Base-by-base conservation (phyloP, 148 eudicot genomes). In the Persicaria tinctoria region DNA sequence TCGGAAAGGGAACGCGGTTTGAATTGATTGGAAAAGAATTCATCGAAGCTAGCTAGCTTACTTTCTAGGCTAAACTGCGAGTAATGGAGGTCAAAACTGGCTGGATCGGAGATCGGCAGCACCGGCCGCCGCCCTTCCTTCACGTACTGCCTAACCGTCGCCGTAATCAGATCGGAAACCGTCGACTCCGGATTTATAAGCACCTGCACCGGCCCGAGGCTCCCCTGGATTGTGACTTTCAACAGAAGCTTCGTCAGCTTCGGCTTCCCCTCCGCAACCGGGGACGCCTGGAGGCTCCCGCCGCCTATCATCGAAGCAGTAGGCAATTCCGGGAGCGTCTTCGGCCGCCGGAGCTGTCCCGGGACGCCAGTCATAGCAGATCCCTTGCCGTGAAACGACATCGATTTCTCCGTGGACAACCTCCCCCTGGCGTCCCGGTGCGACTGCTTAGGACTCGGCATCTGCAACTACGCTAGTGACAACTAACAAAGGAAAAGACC, bases 1-100 rank as follows among this genome's bases (percentile, higher is more conserved):
- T 32, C 41, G 3, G 0, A 32, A 32, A 32, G 0, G 41, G 0
- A 32, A 32, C 41, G 41, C 41, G 41, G 41, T 32, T 32, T 32
- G 2, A 32, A 32, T 32, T 32, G 41, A 32, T 2, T 32, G 41
- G 41, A 32, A 32, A 32, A 32, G 41, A 32, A 32, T 32, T 32
- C 41, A 32, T 32, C 41, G 41, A 32, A 32, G 41, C 41, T 32
- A 17, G 27, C 27, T 0, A 32, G n/a, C 85, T 83, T 82, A 89
- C 93, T 85, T 79, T 87, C 87, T 70, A 89, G 78, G 84, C 90
- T 89, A 78, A 89, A 89, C 75, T 87, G 93, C 11, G 90, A 89
- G 76, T 87, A 89, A 75, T 89, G 93, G 60, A 89, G 90, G 45
- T 81, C 90, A 69, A 80, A 89, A 4, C 60, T 81, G 9, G 77